Conservation (phyloP, 495 filamentous ascomycete species). For the Trichoderma orchidacearum region DNA sequence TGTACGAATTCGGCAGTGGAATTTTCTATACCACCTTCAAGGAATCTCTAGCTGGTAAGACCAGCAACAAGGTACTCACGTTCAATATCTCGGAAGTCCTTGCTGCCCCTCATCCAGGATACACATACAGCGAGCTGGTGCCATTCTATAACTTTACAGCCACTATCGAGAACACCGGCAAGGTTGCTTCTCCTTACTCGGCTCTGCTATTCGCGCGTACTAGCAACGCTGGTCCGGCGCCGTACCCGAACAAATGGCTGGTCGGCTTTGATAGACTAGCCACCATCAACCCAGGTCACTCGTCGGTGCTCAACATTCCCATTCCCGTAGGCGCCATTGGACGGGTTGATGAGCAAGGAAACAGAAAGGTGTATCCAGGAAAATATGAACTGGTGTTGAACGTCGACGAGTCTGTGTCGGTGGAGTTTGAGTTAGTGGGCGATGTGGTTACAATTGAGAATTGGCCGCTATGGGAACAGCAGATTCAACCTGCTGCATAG, state of each 20-base stretch:
- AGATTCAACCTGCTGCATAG: background rate
- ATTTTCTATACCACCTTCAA: slow-evolving; percentile 31
- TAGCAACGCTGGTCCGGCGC: slow-evolving; percentile 41
- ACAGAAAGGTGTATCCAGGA: slow-evolving; percentile 52
- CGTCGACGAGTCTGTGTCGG: background rate
- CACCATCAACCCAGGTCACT: slow-evolving; percentile 24
- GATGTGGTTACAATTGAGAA: background rate
- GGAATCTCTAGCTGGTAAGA: slow-evolving; percentile 31
- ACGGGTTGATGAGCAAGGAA: slow-evolving; percentile 41
- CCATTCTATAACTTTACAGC: slow-evolving; percentile 25
- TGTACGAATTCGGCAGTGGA: slow-evolving; percentile 35
- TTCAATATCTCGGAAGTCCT: slow-evolving; percentile 7
- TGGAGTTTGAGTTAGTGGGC: background rate
- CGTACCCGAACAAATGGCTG: slow-evolving; percentile 50
- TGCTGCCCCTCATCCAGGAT: background rate
- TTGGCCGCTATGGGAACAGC: background rate
- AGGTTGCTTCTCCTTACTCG: slow-evolving; percentile 41
- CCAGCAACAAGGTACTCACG: slow-evolving; percentile 13
- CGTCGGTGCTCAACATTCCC: slow-evolving; percentile 24
- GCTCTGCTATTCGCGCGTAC: slow-evolving; percentile 38
- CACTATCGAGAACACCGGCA: slow-evolving; percentile 37
- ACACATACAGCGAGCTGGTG: slow-evolving; percentile 26
- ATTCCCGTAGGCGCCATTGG: slow-evolving; percentile 45
- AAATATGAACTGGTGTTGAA: slow-evolving; percentile 22
- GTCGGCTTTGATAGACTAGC: slow-evolving; percentile 45